Base-by-base conservation (phyloP, 371 early-diverging fungal genomes). In the Dinochytrium kinnereticum region DNA sequence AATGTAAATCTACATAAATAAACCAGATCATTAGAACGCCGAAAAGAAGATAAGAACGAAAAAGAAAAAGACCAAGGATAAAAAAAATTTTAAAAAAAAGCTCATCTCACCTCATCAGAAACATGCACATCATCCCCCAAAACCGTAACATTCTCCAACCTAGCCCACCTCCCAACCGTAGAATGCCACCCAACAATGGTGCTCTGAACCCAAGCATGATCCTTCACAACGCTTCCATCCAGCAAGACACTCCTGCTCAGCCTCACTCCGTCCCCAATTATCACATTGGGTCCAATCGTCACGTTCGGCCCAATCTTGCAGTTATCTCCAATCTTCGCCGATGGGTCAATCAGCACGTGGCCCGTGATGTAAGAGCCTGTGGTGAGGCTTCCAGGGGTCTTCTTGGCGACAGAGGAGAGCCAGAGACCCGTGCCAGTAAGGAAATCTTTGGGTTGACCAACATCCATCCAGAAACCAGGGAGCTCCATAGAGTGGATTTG, bases 381-480 rank as follows among this genome's bases (percentile, higher is more conserved):
- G 38, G 90, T 90, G 61, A 96, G 86, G 38, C 81, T 77, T 0
- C n/a, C 26, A 34, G 95, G 94, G 34, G 82, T 75, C 76, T 86
- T 87, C 84, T 94, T 90, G 78, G 90, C 84, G 33, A 84, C 51
- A 74, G 93, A 91, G 37, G 91, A 80, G 66, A 99, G 88, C 80
- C 96, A 99, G 72, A 99, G 89, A 73, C 93, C 93, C 34, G 96
- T 96, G 49, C 98, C 99, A 5, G 92, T 92, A 77, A 99, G 85
- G 83, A 95, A 99, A 84, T 99, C 99, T 80, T 94, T 95, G 76
- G 99, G 99, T 85, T 99, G 99, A 38, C 99, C 99, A 55, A 99
- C 98, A 82, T 99, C 99, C 97, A 97, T 97, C 99, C 99, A 99
- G 91, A 94, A 99, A 67, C 99, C 98, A 64, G 96, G 92, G 40